Base-by-base conservation (phyloP, 805 yeast species). In the Blastobotrys attinorum region DNA sequence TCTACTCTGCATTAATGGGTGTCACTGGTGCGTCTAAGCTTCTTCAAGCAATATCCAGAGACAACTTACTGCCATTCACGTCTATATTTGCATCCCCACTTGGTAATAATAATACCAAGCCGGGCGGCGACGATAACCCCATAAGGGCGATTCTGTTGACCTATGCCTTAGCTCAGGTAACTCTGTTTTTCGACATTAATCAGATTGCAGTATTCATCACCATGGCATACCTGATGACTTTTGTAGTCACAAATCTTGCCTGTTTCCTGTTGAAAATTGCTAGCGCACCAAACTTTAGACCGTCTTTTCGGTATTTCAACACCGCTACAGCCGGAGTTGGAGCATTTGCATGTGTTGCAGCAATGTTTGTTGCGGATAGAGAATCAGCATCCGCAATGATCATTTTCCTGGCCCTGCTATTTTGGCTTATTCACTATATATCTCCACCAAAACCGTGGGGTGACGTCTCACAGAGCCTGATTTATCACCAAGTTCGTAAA, bases 381-480 rank as follows among this genome's bases (percentile, higher is more conserved):
- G 56, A 83, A 13, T 84, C 95, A 2, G 97, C 98, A 0, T 70
- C 86, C 2, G 70, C 81, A 25, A 81, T 89, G 21, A 75, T 88
- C 22, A 64, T 81, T 8, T 76, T 81, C 43, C 69, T 88, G 54
- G 60, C 77, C 32, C 66, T 80, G 15, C 64, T 92, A 35, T 83
- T 92, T 53, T 58, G 87, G 37, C 61, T 83, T 43, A 92, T 92
- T 51, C 97, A 92, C 60, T 87, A 88, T 57, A 73, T 78, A 40
- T 83, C 96, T 8, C 96, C 97, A 1, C 97, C 98, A 4, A 88
- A 87, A 59, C 83, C 89, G 27, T 92, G 96, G 89, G 99, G 99
- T 29, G 99, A 92, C 63, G 97, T 92, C 20, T 89, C 97, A 2
- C 98, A 92, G 63, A 78, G 89, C 34, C 71, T 92, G 48, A 90